A percentile compares a stretch with the other conserved stretches of the same genome.
Evolutionary conservation across 2,329 filamentous ascomycete genomes (phyloP).

Genomic region (Penicillium griseofulvum): DNA sequence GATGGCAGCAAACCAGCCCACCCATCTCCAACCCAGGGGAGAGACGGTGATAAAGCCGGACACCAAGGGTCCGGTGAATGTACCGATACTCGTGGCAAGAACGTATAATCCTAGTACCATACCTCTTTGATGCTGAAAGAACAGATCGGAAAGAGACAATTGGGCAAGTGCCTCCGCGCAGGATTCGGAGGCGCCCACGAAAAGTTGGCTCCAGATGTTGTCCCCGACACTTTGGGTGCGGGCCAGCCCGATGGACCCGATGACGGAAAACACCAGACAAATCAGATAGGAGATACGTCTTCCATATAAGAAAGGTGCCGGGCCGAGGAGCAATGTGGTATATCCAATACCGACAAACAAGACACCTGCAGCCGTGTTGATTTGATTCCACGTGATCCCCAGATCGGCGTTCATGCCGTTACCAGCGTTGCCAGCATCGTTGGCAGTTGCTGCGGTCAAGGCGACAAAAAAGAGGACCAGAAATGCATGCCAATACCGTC

Average conservation of each 20-base stretch:
- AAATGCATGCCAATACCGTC: slow-evolving; percentile 53
- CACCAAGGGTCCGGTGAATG: slow-evolving; percentile 55
- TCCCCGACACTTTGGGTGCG: slow-evolving; percentile 44
- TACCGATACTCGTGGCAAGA: slow-evolving; percentile 55
- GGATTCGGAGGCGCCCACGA: slow-evolving; percentile 57
- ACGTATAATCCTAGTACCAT: slow-evolving; percentile 56
- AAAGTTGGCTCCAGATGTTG: slow-evolving; percentile 56
- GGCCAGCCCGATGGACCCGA: slow-evolving; percentile 57
- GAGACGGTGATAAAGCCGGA: slow-evolving; percentile 52
- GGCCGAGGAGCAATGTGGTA: slow-evolving; percentile 54
- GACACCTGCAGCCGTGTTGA: slow-evolving; percentile 58
- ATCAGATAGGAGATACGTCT: slow-evolving; percentile 56
- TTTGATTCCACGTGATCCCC: slow-evolving; percentile 52
- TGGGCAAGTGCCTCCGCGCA: slow-evolving; percentile 58
- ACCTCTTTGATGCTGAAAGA: slow-evolving; percentile 58
- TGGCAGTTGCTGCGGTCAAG: slow-evolving; percentile 56
- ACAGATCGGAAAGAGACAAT: slow-evolving; percentile 57
- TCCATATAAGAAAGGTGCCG: slow-evolving; percentile 55
- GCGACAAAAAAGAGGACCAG: slow-evolving; percentile 55
- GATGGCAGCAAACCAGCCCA: slow-evolving; percentile 53
- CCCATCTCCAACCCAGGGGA: slow-evolving; percentile 54
- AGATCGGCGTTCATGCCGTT: slow-evolving; percentile 52
- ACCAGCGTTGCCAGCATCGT: slow-evolving; percentile 54
- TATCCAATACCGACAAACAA: slow-evolving; percentile 58
- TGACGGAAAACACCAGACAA: slow-evolving; percentile 49